phyloP scores from a whole-genome alignment of 352 stramenopile genomes.

The Phytophthora foliorum region DNA sequence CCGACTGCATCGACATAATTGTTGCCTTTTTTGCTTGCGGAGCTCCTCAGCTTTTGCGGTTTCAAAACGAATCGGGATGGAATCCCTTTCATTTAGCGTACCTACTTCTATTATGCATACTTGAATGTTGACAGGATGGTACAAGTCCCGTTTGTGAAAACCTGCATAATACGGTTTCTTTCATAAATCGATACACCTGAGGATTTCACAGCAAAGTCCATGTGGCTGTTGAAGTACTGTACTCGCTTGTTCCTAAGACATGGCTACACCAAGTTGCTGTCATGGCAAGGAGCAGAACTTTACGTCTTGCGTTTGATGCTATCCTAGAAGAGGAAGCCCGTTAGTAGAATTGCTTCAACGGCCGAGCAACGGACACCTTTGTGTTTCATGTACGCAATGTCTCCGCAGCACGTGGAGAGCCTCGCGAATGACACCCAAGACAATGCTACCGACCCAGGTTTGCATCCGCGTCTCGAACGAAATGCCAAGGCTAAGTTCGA shows the following conservation, averaged over 20 bases:
- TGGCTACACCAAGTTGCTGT: conserved; percentile 25
- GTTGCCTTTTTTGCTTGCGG: conserved; percentile 18
- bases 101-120: conserved; percentile 1
- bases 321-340: too few species aligned
- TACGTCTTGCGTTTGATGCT: too few species aligned
- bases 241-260: conserved; percentile 15
- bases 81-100: not conserved
- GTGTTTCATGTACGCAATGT: too few species aligned
- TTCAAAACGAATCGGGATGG: conserved; percentile 6
- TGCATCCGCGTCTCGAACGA: too few species aligned
- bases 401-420: too few species aligned
- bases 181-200: not conserved
- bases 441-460: too few species aligned
- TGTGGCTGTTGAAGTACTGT: conserved; percentile 3
- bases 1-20: conserved; percentile 67
- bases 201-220: conserved; percentile 3
- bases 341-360: too few species aligned
- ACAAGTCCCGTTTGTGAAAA: not conserved
- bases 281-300: too few species aligned
- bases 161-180: not conserved
- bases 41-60: conserved; percentile 8
- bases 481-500: too few species aligned
- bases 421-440: too few species aligned
- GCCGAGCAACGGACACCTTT: too few species aligned
- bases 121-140: not conserved